Conservation (phyloP, 2,329 filamentous ascomycete genomes). For the Diplodia mutila region DNA sequence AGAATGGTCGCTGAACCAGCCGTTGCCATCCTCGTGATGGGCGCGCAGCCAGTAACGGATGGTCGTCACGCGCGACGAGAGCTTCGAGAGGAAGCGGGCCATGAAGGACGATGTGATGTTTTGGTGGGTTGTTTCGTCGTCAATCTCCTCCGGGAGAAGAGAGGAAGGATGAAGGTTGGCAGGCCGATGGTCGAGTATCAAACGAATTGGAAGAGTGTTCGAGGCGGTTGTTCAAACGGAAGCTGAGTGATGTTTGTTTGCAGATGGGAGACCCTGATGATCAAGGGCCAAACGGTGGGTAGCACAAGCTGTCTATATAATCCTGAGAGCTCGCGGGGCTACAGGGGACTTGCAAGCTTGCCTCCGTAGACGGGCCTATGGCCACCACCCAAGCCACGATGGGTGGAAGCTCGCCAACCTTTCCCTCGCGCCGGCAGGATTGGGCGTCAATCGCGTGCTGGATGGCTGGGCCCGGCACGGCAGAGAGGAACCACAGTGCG, state of each 20-base stretch:
- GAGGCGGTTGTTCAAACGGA: no score
- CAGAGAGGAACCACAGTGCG: neutral
- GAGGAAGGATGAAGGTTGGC: no score
- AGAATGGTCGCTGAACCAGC: neutral
- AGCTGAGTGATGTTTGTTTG: no score
- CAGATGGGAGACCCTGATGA: neutral
- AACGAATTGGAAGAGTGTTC: no score
- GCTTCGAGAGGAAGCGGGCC: conserved; percentile 13
- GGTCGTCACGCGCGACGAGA: conserved; percentile 15
- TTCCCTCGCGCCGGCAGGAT: neutral
- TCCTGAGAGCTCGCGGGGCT: neutral
- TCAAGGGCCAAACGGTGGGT: neutral
- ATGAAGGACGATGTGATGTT: neutral
- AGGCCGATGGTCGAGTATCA: neutral
- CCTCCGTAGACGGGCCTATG: neutral
- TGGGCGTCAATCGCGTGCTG: conserved; percentile 10
- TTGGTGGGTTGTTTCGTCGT: neutral
- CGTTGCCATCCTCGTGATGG: conserved; percentile 1
- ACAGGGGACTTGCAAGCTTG: neutral
- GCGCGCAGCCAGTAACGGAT: conserved; percentile 5
- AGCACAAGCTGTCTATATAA: conserved; percentile 8
- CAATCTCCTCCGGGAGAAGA: neutral
- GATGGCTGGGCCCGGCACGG: neutral
- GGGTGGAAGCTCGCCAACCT: neutral
- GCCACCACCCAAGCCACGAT: no score